Evolutionary conservation across 1,284 basidiomycete species (phyloP), one percentile per base, ranked within the genome.

Genomic region (Leccinum subrobustum): DNA sequence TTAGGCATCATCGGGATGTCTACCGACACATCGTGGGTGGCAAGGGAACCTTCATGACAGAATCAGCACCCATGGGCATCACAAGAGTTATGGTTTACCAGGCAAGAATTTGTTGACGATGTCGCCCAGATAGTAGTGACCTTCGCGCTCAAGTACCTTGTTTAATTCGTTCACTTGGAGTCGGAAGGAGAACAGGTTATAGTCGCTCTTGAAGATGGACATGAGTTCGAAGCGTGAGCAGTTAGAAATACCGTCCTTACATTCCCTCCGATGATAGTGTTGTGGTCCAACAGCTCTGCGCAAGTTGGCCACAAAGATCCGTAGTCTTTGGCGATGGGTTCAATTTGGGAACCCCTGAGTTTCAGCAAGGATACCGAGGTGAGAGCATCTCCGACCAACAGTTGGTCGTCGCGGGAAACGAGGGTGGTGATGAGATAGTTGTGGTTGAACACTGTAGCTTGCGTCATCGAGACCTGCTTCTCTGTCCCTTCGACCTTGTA

Each of bases 331-430:
- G 90, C 89, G 39, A 91, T 75, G 25, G 83, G 83, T 59, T 81
- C 72, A 2, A 96, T 73, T 63, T 79, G 78, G 4, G 76, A 68
- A 5, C 74, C 79, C 1, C 73, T 68, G 29, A 89, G 72, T 52
- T 83, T 81, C 16, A 96, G 76, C 3, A 93, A 71, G 5, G 92
- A 89, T 9, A 97, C 81, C 2, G 93, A 95, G 68, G 87, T 85
- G 58, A 96, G 85, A 1, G 89, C 88, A 70, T 98, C 95, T 20
- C 92, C 92, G 12, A 89, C 82, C 16, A 83, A 83, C 56, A 87
- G 74, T 63, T 70, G 81, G 67, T 87, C 75, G 2, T 76, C 79
- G 54, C 79, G 79, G 6, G 80, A 77, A 1, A 81, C 82, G 54
- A 89, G 72, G 63, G 79, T 88, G n/a, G 81, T 85, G 9, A 94